Base-by-base conservation (phyloP, 805 yeast genomes). In the Ogataea polymorpha region DNA sequence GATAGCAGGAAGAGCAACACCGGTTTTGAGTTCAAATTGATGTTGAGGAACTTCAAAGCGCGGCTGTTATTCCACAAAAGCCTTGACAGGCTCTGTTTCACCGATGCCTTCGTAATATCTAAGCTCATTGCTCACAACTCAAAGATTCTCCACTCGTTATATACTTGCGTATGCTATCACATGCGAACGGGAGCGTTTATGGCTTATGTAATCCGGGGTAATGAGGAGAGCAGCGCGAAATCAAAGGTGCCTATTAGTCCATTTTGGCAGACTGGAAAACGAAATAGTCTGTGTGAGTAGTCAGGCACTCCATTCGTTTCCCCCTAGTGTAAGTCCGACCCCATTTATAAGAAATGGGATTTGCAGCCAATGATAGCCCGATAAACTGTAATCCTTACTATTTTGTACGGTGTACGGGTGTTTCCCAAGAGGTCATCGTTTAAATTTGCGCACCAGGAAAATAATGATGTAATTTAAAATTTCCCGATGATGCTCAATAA, bases 1-100 rank as follows among this genome's bases (percentile, higher is more conserved):
- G 69, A 55, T 6, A 56, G 17, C 25, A 62, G 36, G 42, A 64
- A 65, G 4, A 65, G 40, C 34, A 63, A 35, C 6, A 63, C 66
- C 2, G 66, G 66, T 39, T 60, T 62, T 15, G 67, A 62, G 26
- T 46, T 44, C 24, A 53, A 33, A n/a, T 52, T 54, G 15, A 61
- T 55, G 26, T 59, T 57, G 11, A 61, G 40, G 15, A 48, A 46
- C 16, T 41, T 32, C 11, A 59, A 28, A 4, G 55, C 35, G 3
- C 39, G 39, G 26, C 50, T 44, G 31, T 47, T 48, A 11, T 44
- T 44, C 40, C 49, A 45, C 6, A 56, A 23, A 11, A 49, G 28
- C 11, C 32, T 37, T 17, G 41, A 14, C 9, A 42, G n/a, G 6
- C 24, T 28, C 11, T 38, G 32, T 13, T 27, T 9, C 2, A 38